A percentile compares a stretch with the other conserved stretches of the same genome.
These are phyloP conservation scores for Dichotomocladium elegans DNA, from an alignment of 371 early-diverging fungal genomes.

Conservation along the genomic window DNA sequence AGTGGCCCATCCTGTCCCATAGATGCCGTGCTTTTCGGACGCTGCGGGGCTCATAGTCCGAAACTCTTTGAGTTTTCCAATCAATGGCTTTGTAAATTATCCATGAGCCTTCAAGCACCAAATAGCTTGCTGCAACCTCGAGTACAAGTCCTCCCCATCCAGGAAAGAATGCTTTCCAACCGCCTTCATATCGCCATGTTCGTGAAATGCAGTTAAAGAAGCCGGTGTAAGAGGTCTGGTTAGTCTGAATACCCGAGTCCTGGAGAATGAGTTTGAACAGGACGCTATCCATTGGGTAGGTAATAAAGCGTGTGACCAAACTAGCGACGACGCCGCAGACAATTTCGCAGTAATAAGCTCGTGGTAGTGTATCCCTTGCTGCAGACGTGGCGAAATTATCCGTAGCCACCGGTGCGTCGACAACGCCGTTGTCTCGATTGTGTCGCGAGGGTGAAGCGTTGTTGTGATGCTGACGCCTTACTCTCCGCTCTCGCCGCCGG, in stretches of 20 bases:
- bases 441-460: not conserved
- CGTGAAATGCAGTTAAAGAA: slow-evolving; percentile 42
- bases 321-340: slow-evolving; percentile 53
- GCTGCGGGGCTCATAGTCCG: slow-evolving; percentile 4
- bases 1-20: slow-evolving; percentile 5
- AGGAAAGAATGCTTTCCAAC: slow-evolving; percentile 38
- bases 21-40: slow-evolving; percentile 4
- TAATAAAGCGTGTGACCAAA: slow-evolving; percentile 43
- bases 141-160: slow-evolving; percentile 40
- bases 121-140: slow-evolving; percentile 32
- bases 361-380: slow-evolving; percentile 26
- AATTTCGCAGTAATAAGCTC: slow-evolving; percentile 58
- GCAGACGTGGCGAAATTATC: not conserved
- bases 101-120: slow-evolving; percentile 44
- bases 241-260: slow-evolving; percentile 39
- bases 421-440: not conserved
- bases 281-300: slow-evolving; percentile 54
- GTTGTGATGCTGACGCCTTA: slow-evolving; percentile 12
- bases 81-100: slow-evolving; percentile 21
- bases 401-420: not conserved
- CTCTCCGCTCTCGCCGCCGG: not conserved
- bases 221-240: slow-evolving; percentile 40
- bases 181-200: slow-evolving; percentile 33
- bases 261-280: slow-evolving; percentile 53
- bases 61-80: slow-evolving; percentile 18